Evolutionary conservation across 495 filamentous ascomycete species (phyloP).

Genomic region (Aspergillus asperescens): DNA sequence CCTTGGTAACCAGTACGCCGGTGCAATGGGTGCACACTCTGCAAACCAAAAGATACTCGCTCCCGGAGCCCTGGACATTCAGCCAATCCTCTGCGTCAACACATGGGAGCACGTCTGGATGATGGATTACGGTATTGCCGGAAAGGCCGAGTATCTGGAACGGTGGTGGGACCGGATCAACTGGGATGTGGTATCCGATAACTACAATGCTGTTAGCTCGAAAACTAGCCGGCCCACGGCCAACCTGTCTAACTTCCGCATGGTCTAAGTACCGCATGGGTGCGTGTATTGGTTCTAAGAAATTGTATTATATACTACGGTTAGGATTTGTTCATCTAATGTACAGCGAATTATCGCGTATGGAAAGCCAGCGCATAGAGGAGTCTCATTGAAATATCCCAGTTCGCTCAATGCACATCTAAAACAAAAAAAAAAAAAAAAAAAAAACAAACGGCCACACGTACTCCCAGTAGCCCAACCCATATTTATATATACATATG

Average conservation of each 20-base stretch:
- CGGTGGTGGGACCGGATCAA: slow-evolving; percentile 83
- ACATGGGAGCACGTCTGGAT: slow-evolving; percentile 96
- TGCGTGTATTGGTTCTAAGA: slow-evolving; percentile 15
- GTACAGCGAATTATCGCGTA: slow-evolving; percentile 22
- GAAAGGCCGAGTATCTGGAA: slow-evolving; percentile 71
- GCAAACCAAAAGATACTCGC: slow-evolving; percentile 44
- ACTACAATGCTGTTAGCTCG: slow-evolving; percentile 37
- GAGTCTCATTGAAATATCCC: not conserved
- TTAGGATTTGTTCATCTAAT: slow-evolving; percentile 17
- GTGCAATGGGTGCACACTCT: slow-evolving; percentile 46
- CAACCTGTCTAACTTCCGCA: slow-evolving; percentile 26
- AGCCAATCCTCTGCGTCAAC: slow-evolving; percentile 82
- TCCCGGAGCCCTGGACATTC: slow-evolving; percentile 63
- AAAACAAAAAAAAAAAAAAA: not conserved
- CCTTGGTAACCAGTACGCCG: slow-evolving; percentile 42
- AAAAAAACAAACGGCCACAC: too few relatives aligned
- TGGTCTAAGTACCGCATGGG: slow-evolving; percentile 20
- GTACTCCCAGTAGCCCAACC: not conserved
- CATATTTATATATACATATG: not conserved
- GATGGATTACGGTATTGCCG: slow-evolving; percentile 72
- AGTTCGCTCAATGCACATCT: not conserved
- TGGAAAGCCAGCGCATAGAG: too few relatives aligned
- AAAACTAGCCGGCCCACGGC: slow-evolving; percentile 17
- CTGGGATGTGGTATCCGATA: slow-evolving; percentile 66
- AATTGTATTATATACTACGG: slow-evolving; percentile 29